Conservation (phyloP, 2,329 filamentous ascomycete genomes). For the Pestalotiopsis sp. region DNA sequence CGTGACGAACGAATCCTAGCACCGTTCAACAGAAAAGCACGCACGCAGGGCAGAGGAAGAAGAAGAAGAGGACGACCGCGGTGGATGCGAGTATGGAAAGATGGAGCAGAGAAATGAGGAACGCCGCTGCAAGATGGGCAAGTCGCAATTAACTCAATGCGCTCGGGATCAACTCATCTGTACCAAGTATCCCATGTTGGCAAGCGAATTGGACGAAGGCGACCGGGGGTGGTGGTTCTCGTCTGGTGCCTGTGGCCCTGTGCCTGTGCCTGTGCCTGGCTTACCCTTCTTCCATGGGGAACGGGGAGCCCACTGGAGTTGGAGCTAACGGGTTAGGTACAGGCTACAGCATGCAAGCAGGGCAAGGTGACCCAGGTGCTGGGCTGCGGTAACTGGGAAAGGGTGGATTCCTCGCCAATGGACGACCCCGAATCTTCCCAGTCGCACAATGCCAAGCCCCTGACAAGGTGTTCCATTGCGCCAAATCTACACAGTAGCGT, state of each 20-base stretch:
- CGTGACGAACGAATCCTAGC: neutral
- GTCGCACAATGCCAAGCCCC: constrained; percentile 12
- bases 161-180: neutral
- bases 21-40: neutral
- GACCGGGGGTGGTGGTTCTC: neutral
- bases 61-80: neutral
- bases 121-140: neutral
- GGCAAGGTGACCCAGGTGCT: neutral
- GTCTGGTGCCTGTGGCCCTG: neutral
- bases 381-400: neutral
- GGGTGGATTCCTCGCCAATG: neutral
- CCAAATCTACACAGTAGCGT: neutral
- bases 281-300: too few species aligned
- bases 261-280: neutral
- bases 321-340: too few species aligned
- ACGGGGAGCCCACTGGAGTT: too few species aligned
- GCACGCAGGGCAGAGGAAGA: neutral
- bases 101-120: constrained; percentile 14
- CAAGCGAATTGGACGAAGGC: neutral
- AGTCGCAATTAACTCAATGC: constrained; percentile 15
- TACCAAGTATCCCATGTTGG: neutral
- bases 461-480: constrained; percentile 9
- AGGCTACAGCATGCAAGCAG: too few species aligned
- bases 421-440: neutral
- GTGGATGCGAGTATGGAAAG: neutral